A percentile compares a stretch with the other conserved stretches of the same genome.
Evolutionary conservation across 108 stramenopile species (phyloP).

Genomic region (Epithemia pelagica): DNA sequence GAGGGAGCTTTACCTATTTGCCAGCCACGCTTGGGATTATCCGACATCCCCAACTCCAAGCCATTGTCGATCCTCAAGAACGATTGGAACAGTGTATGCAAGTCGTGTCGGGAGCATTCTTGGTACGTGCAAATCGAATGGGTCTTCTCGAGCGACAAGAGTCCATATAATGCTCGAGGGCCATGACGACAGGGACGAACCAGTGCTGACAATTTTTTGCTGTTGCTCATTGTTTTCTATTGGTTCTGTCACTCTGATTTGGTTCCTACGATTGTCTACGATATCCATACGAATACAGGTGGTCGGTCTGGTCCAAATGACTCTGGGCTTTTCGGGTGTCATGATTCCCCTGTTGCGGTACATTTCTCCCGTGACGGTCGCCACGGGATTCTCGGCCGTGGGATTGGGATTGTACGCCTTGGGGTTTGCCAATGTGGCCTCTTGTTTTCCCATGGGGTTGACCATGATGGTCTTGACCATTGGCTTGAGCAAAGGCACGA

Average conservation of each 20-base stretch:
- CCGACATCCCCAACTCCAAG: constrained; percentile 17
- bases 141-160: constrained; percentile 1
- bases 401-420: constrained; percentile 21
- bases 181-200: neutral
- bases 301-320: neutral
- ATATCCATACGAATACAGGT: neutral
- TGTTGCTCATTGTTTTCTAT: neutral
- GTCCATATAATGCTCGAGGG: neutral
- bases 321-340: constrained; percentile 22
- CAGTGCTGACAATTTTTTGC: neutral
- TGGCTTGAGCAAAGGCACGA: constrained; percentile 17
- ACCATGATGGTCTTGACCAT: constrained; percentile 11
- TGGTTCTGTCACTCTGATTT: neutral
- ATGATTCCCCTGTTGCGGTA: constrained; percentile 10
- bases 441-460: constrained; percentile 24
- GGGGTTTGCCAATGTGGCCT: constrained; percentile 18
- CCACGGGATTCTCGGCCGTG: constrained; percentile 24
- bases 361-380: constrained; percentile 26
- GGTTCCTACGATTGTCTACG: neutral
- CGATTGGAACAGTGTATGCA: constrained; percentile 26
- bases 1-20: constrained; percentile 21
- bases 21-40: constrained; percentile 23
- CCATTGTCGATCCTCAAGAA: constrained; percentile 16
- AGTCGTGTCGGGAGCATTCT: constrained; percentile 21
- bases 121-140: constrained; percentile 4